Base-by-base conservation (phyloP, 768 basidiomycete species). In the Kwoniella sp. region DNA sequence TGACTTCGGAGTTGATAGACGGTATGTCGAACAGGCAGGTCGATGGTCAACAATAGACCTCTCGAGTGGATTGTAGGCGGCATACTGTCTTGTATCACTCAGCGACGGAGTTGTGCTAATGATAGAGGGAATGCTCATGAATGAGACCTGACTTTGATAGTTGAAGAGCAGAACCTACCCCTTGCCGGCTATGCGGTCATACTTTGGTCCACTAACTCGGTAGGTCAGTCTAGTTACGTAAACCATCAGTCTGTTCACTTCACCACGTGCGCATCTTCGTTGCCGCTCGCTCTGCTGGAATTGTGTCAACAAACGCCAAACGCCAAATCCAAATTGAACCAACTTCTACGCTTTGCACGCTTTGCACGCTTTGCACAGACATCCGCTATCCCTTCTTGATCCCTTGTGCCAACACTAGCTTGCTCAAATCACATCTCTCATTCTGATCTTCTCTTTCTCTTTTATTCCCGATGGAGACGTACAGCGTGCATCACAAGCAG, bases 1-100 rank as follows among this genome's bases (percentile, higher is more conserved):
- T 65, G 63, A 25, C 57, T 58, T 55, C 22, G 63, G 5, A 65
- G 52, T 37, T 59, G 63, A 8, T 38, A 52, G 20, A 65, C 63
- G 12, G 63, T 55, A 54, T 59, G 63, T 22, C 63, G 50, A 41
- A 52, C 56, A 3, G 63, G 63, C 58, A 59, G 12, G 3, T 65
- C 63, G 20, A 57, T 55, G n/a, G 63, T 41, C 9, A 65, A 25
- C 4, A 55, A 20, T 8, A 59, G 22, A 8, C 62, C 55, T 38
- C 62, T 55, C 25, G 62, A 20, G n/a, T 63, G 48, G 3, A 58
- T 23, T n/a, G 62, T 45, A 17, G 41, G 41, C 41, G 41, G 41
- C 41, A 45, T 45, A 3, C 11, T 45, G 41, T 5, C 34, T n/a
- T n/a, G n/a, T n/a, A n/a, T n/a, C n/a, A n/a, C n/a, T n/a, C n/a